These are phyloP conservation scores for Ailanthus altissimus DNA, from an alignment of 345 rosid genomes.

Conservation along the genomic window DNA sequence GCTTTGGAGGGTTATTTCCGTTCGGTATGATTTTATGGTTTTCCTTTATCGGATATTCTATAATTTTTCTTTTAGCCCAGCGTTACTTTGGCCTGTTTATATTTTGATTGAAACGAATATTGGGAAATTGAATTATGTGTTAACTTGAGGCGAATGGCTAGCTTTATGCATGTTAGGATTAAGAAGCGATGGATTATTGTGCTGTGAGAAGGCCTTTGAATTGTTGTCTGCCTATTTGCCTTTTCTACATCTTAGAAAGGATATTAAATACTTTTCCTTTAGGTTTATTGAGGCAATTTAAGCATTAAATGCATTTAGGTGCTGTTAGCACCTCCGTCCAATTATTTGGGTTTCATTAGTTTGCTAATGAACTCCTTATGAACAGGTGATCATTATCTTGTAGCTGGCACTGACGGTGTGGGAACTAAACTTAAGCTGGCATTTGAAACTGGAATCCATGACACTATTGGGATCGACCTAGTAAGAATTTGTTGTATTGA, in stretches of 20 bases:
- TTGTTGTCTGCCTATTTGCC: background rate
- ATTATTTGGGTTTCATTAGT: slow-evolving; percentile 1
- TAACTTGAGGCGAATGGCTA: background rate
- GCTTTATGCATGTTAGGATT: background rate
- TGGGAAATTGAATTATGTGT: background rate
- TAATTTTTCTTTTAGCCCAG: background rate
- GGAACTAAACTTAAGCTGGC: slow-evolving; percentile 96
- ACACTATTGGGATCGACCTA: slow-evolving; percentile 92
- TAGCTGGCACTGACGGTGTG: slow-evolving; percentile 99
- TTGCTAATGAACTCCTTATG: slow-evolving; percentile 14
- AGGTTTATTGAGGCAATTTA: background rate
- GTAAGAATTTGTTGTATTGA: slow-evolving; percentile 34
- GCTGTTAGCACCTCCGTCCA: background rate
- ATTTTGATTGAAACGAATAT: background rate
- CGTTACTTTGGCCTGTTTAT: background rate
- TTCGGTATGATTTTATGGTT: slow-evolving; percentile 47
- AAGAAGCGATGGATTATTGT: background rate
- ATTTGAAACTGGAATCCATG: slow-evolving; percentile 86
- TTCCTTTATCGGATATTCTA: background rate
- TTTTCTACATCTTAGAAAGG: background rate
- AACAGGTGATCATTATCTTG: slow-evolving; percentile 85
- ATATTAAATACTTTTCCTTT: background rate
- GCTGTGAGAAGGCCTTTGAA: background rate
- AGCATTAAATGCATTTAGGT: background rate
- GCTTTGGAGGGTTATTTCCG: slow-evolving; percentile 90